Percentiles rank a stretch among this genome's conserved stretches.
Conservation (phyloP, 2,329 filamentous ascomycete species). For the Ophiostoma himal-ulmi region DNA sequence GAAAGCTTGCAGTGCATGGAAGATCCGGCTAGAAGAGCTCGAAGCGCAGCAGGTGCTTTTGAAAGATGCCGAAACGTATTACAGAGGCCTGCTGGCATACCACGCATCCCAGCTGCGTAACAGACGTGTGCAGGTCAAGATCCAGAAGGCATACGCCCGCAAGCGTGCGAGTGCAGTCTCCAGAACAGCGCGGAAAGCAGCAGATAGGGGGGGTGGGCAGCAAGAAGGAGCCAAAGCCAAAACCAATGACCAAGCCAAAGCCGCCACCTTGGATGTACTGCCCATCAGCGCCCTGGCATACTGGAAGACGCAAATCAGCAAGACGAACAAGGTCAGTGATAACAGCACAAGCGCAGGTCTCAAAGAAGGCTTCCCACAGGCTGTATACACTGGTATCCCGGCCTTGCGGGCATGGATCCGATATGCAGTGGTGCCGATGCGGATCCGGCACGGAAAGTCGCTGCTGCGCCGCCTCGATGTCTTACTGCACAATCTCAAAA, state of each 20-base stretch:
- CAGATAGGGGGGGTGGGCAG: neutral
- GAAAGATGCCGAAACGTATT: neutral
- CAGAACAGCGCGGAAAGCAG: neutral
- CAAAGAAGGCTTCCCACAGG: slow-evolving; percentile 12
- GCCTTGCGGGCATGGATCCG: slow-evolving; percentile 21
- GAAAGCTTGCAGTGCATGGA: neutral
- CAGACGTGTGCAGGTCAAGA: neutral
- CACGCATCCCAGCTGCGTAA: slow-evolving; percentile 8
- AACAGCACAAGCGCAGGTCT: neutral
- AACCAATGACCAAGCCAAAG: neutral
- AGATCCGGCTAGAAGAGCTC: neutral
- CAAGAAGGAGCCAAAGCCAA: neutral
- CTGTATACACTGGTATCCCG: slow-evolving; percentile 18
- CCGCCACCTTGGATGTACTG: slow-evolving; percentile 14
- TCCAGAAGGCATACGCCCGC: slow-evolving; percentile 12
- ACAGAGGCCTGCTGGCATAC: slow-evolving; percentile 9
- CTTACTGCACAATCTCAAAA: slow-evolving; percentile 12
- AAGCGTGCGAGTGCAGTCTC: neutral
- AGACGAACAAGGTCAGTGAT: neutral
- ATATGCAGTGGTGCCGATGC: slow-evolving; percentile 13
- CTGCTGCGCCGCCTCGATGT: slow-evolving; percentile 19
- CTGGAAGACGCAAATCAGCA: neutral
- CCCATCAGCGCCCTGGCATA: slow-evolving; percentile 20
- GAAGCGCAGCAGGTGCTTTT: neutral
- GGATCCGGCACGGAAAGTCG: slow-evolving; percentile 11